Conservation (phyloP, 495 filamentous ascomycete genomes). For the Xylaria acuta region DNA sequence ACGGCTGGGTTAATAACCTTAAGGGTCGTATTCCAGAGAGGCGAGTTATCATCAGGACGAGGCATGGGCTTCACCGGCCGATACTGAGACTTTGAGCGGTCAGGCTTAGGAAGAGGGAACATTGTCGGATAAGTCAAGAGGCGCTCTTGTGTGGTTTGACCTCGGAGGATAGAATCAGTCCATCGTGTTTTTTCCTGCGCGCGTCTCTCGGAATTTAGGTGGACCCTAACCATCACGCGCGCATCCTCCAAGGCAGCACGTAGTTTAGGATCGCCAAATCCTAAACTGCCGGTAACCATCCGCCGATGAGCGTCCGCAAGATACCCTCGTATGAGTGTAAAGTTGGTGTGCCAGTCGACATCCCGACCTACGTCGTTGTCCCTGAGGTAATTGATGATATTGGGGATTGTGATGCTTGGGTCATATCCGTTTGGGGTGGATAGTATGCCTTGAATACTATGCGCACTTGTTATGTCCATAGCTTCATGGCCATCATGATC, state of each 20-base stretch:
- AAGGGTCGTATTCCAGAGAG: constrained; percentile 20
- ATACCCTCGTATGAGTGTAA: constrained; percentile 28
- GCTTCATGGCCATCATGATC: not conserved
- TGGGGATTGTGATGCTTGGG: constrained; percentile 26
- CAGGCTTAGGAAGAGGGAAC: constrained; percentile 15
- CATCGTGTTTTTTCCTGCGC: constrained; percentile 26
- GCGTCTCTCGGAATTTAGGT: constrained; percentile 18
- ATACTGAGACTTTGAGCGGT: constrained; percentile 30
- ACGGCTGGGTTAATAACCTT: not conserved
- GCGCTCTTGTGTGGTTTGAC: constrained; percentile 26
- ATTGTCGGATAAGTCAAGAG: constrained; percentile 32
- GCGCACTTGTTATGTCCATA: not conserved
- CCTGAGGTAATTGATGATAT: constrained; percentile 30
- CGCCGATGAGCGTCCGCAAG: constrained; percentile 27
- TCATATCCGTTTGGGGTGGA: not conserved
- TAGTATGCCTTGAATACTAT: not conserved
- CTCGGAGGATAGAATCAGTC: constrained; percentile 26
- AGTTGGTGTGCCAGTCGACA: constrained; percentile 21
- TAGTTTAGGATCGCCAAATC: constrained; percentile 27
- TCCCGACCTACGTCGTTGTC: constrained; percentile 33
- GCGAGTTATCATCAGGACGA: not conserved
- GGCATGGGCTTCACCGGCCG: constrained; percentile 28
- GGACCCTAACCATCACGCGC: constrained; percentile 29
- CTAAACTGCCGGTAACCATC: constrained; percentile 32
- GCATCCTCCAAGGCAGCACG: constrained; percentile 29